phyloP scores from a whole-genome alignment of 805 yeast species.

The Ogataea haglerorum region DNA sequence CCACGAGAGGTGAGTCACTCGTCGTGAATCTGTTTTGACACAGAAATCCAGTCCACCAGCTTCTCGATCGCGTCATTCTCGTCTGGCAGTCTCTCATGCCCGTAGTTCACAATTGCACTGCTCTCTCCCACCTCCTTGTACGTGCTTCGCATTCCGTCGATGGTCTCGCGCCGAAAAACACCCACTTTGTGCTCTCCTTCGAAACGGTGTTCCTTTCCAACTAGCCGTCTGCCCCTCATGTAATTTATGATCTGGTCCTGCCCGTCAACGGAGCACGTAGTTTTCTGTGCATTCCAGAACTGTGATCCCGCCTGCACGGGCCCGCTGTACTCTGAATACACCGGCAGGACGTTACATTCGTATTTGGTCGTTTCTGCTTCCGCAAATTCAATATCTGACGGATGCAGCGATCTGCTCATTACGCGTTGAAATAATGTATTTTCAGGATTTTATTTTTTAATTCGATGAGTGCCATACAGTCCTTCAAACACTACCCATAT shows the following conservation, averaged over 20 bases:
- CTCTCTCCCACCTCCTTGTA: conserved; percentile 14
- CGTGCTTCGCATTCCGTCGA: conserved; percentile 2
- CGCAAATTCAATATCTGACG: conserved; percentile 1
- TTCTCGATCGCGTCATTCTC: conserved; percentile 20
- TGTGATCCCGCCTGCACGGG: conserved; percentile 3
- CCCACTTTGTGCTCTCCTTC: conserved; percentile 1
- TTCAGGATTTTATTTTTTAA: neutral
- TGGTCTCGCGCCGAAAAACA: conserved; percentile 5
- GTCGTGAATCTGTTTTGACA: conserved; percentile 20
- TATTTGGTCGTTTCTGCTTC: neutral
- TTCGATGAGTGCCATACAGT: conserved; percentile 7
- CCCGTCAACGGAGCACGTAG: conserved; percentile 1
- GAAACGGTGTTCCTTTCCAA: conserved; percentile 14
- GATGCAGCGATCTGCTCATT: conserved; percentile 8
- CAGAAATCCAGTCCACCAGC: conserved; percentile 20
- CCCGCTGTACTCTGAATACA: conserved; percentile 16
- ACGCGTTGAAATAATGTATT: conserved; percentile 2
- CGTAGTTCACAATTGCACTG: conserved; percentile 16
- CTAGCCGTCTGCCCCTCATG: conserved; percentile 22
- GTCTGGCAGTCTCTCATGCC: conserved; percentile 21
- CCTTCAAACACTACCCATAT: conserved; percentile 14
- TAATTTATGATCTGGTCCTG: conserved; percentile 11
- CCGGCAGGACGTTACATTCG: conserved; percentile 22
- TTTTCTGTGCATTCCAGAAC: conserved; percentile 12
- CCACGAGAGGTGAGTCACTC: conserved; percentile 3